These are phyloP conservation scores for Erysiphe pulchra DNA, from an alignment of 2,329 filamentous ascomycete species.

Conservation along the genomic window DNA sequence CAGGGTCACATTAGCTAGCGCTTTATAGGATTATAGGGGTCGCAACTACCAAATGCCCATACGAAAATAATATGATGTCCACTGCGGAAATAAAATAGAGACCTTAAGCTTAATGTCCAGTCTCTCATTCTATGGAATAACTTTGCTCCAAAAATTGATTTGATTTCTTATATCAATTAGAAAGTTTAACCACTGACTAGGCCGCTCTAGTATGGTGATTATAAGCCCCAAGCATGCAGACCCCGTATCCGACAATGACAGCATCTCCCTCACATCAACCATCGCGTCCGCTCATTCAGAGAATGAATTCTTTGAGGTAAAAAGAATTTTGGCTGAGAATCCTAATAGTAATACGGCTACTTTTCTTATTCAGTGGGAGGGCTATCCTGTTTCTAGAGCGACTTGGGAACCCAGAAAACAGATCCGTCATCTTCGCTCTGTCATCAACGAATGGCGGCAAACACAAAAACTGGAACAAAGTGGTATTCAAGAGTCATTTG, in stretches of 20 bases:
- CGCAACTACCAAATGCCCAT: neutral
- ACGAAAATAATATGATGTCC: neutral
- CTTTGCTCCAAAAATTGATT: no score
- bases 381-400: slow-evolving; percentile 27
- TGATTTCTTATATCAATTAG: neutral
- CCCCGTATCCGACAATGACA: slow-evolving; percentile 18
- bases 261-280: slow-evolving; percentile 30
- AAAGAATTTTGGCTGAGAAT: slow-evolving; percentile 25
- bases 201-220: neutral
- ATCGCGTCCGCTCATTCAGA: slow-evolving; percentile 1
- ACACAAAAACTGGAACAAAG: neutral
- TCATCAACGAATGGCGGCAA: slow-evolving; percentile 1
- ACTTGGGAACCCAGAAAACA: slow-evolving; percentile 24
- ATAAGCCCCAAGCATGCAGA: slow-evolving; percentile 8
- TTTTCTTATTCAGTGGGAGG: slow-evolving; percentile 40
- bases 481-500: neutral
- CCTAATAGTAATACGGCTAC: slow-evolving; percentile 13
- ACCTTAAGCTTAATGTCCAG: neutral
- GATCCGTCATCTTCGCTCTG: slow-evolving; percentile 15
- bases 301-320: slow-evolving; percentile 11
- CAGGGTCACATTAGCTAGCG: neutral
- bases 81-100: neutral
- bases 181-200: neutral
- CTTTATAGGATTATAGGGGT: no score
- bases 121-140: no score